phyloP scores from a whole-genome alignment of 1,284 basidiomycete species.

The Ganoderma sp. region DNA sequence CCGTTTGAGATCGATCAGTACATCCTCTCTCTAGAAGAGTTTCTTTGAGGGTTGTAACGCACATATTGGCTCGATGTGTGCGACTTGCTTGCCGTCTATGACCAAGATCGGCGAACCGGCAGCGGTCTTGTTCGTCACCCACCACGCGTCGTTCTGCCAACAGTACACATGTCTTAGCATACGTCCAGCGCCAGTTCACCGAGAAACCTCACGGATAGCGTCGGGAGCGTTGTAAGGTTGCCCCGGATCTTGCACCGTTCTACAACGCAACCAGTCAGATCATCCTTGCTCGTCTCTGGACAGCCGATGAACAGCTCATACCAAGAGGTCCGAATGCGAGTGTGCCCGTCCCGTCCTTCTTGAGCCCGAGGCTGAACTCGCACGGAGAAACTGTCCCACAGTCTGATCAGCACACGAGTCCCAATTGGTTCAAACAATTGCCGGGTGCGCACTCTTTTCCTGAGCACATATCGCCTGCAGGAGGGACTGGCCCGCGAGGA shows the following conservation, averaged over 20 bases:
- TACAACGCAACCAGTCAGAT: background rate
- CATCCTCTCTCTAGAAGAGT: too few relatives aligned
- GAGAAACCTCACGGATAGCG: conserved; percentile 7
- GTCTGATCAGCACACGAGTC: background rate
- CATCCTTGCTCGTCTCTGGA: too few relatives aligned
- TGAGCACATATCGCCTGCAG: conserved; percentile 22
- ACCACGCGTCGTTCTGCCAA: conserved; percentile 21
- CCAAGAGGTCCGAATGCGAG: conserved; percentile 21
- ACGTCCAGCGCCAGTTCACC: too few relatives aligned
- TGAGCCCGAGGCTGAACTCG: conserved; percentile 17
- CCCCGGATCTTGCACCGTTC: conserved; percentile 20
- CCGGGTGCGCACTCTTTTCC: conserved; percentile 15
- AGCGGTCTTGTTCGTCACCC: conserved; percentile 19
- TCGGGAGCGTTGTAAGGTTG: conserved; percentile 17
- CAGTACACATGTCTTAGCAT: background rate
- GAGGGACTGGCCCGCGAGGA: conserved; percentile 21
- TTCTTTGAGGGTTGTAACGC: too few relatives aligned
- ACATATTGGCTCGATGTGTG: conserved; percentile 20
- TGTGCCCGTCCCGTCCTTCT: conserved; percentile 13
- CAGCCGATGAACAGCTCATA: background rate
- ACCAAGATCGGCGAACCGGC: conserved; percentile 18
- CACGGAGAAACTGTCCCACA: conserved; percentile 21
- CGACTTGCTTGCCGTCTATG: conserved; percentile 21
- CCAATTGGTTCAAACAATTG: background rate
- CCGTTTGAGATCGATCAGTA: background rate